A percentile compares a stretch with the other conserved stretches of the same genome.
phyloP scores from a whole-genome alignment of 805 yeast species.

The Kregervanrija fluxuum region DNA sequence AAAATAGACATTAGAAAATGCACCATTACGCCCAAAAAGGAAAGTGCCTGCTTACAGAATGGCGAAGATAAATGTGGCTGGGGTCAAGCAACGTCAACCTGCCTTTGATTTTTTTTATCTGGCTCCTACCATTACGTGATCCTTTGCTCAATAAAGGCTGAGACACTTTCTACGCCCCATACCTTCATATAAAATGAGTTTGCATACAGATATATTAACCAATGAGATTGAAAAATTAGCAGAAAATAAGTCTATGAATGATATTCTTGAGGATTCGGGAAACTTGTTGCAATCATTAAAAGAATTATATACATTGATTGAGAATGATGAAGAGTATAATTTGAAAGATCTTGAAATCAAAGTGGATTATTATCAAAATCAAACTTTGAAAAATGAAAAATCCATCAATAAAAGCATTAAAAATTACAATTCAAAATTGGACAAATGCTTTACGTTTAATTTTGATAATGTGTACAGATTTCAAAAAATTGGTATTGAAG shows the following conservation, averaged over 20 bases:
- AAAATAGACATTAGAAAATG: no score
- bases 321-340: neutral
- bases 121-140: no score
- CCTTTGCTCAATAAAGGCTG: no score
- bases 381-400: slow-evolving; percentile 9
- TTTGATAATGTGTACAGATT: slow-evolving; percentile 5
- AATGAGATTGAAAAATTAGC: slow-evolving; percentile 30
- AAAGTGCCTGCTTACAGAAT: no score
- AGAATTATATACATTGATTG: neutral
- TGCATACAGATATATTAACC: neutral
- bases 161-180: no score
- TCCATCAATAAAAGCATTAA: slow-evolving; percentile 15
- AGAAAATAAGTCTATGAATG: slow-evolving; percentile 45
- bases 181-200: no score
- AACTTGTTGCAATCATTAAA: slow-evolving; percentile 1
- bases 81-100: no score
- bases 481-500: slow-evolving; percentile 1
- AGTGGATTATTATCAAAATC: slow-evolving; percentile 2
- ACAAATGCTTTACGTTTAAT: slow-evolving; percentile 5
- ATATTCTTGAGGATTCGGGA: slow-evolving; percentile 32
- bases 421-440: slow-evolving; percentile 14
- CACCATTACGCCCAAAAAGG: no score
- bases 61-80: no score
- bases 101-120: no score
- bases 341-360: neutral